phyloP scores from a whole-genome alignment of 139 green algal species.

The Closterium sp. region DNA sequence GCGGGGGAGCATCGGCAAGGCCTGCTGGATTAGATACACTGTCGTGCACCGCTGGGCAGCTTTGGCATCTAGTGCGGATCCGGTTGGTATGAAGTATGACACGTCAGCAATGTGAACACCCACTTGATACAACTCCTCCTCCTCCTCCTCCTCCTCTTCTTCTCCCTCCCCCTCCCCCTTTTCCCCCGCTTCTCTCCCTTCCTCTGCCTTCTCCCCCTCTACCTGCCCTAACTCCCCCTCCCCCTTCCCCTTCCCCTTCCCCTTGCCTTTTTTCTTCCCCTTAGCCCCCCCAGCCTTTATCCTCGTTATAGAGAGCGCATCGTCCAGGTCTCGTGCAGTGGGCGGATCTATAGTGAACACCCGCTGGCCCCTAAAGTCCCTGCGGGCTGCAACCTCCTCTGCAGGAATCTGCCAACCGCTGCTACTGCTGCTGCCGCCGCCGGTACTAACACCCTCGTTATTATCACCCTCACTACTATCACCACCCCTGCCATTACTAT shows the following conservation, averaged over 20 bases:
- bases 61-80: slow-evolving; percentile 73
- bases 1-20: slow-evolving; percentile 63
- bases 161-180: neutral
- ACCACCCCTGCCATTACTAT: neutral
- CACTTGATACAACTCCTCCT: slow-evolving; percentile 8
- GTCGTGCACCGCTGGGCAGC: slow-evolving; percentile 46
- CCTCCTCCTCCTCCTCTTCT: neutral
- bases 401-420: neutral
- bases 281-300: neutral
- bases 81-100: slow-evolving; percentile 57
- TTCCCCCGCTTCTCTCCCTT: neutral
- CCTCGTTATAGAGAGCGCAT: neutral
- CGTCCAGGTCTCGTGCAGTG: neutral
- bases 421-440: neutral
- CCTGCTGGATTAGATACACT: slow-evolving; percentile 57
- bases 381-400: slow-evolving; percentile 63
- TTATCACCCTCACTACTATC: neutral
- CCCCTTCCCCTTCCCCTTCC: neutral
- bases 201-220: neutral
- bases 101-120: slow-evolving; percentile 68
- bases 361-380: slow-evolving; percentile 70
- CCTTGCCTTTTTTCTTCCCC: neutral
- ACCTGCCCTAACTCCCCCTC: neutral
- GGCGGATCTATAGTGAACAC: slow-evolving; percentile 10
- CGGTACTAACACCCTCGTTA: too few relatives aligned